Percentiles rank a stretch among this genome's conserved stretches.
phyloP scores from a whole-genome alignment of 106 monocot species.

The Cymbidium sinense region DNA sequence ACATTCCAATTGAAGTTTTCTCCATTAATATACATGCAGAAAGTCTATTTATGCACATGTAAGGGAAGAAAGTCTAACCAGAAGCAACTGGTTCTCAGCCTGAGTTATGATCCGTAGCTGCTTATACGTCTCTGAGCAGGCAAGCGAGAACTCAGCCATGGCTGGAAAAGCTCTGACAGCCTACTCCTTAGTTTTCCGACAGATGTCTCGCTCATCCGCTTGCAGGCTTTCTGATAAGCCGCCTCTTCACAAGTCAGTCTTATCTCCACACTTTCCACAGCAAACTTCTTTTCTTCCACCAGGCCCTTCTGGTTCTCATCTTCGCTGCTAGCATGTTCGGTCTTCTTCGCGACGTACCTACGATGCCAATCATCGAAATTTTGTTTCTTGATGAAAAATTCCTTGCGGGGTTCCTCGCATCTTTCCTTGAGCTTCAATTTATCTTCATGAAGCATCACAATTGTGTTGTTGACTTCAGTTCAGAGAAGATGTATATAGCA shows the following conservation, averaged over 20 bases:
- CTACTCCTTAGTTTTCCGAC: slow-evolving; percentile 44
- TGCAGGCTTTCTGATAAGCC: slow-evolving; percentile 30
- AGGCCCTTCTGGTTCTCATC: slow-evolving; percentile 27
- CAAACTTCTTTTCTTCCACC: slow-evolving; percentile 28
- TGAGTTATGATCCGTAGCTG: slow-evolving; percentile 27
- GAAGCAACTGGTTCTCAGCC: not conserved
- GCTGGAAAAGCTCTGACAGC: slow-evolving; percentile 74
- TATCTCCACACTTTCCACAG: slow-evolving; percentile 39
- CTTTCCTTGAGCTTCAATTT: slow-evolving; percentile 58
- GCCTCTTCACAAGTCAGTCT: slow-evolving; percentile 44
- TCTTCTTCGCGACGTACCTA: slow-evolving; percentile 25
- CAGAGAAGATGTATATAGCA: slow-evolving; percentile 45
- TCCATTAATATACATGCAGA: too few species aligned
- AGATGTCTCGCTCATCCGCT: slow-evolving; percentile 78
- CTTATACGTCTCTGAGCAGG: slow-evolving; percentile 49
- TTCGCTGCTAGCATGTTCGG: not conserved
- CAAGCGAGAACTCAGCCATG: slow-evolving; percentile 46
- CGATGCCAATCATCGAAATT: slow-evolving; percentile 63
- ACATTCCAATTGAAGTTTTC: too few species aligned
- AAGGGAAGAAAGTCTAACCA: not conserved
- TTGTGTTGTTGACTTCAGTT: slow-evolving; percentile 49
- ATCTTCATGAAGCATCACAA: slow-evolving; percentile 50
- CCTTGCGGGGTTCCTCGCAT: slow-evolving; percentile 46
- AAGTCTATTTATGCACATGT: not conserved
- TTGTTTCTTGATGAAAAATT: slow-evolving; percentile 25